phyloP scores from a whole-genome alignment of 2,329 filamentous ascomycete genomes.

The Aspergillus texensis region DNA sequence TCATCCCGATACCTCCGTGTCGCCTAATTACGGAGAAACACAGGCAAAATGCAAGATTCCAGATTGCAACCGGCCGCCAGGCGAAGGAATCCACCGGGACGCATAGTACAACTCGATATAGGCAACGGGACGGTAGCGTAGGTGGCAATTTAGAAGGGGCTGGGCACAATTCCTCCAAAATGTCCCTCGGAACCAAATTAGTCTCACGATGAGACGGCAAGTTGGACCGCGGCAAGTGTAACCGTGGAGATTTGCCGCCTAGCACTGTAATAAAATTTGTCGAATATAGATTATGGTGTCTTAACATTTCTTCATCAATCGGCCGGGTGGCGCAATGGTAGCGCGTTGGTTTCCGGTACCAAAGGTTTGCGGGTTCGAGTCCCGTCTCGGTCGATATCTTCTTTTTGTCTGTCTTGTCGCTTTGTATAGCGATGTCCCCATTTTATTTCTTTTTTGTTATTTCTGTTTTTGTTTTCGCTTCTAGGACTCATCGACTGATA shows the following conservation, averaged over 20 bases:
- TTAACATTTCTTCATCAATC: background rate
- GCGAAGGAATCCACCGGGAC: background rate
- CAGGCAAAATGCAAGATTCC: background rate
- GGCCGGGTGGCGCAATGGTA: slow-evolving; percentile 7
- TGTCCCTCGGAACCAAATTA: background rate
- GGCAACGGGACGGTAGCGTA: background rate
- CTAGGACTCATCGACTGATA: too few relatives aligned
- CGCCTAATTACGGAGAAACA: background rate
- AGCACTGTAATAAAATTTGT: too few relatives aligned
- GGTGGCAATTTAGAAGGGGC: background rate
- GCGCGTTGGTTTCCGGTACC: slow-evolving; percentile 7
- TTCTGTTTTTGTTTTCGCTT: background rate
- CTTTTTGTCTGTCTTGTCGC: background rate
- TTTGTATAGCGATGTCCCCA: too few relatives aligned
- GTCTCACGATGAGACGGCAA: background rate
- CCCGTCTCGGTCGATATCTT: slow-evolving; percentile 2
- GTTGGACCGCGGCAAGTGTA: background rate
- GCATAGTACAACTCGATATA: background rate
- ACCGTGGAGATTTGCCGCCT: background rate
- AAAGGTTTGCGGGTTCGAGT: slow-evolving; percentile 7
- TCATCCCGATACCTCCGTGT: background rate
- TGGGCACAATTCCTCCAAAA: background rate
- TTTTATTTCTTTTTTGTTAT: background rate
- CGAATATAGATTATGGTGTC: background rate
- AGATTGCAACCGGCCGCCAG: background rate